phyloP scores from a whole-genome alignment of 75 land plant genomes.

The Picea sitchensis region DNA sequence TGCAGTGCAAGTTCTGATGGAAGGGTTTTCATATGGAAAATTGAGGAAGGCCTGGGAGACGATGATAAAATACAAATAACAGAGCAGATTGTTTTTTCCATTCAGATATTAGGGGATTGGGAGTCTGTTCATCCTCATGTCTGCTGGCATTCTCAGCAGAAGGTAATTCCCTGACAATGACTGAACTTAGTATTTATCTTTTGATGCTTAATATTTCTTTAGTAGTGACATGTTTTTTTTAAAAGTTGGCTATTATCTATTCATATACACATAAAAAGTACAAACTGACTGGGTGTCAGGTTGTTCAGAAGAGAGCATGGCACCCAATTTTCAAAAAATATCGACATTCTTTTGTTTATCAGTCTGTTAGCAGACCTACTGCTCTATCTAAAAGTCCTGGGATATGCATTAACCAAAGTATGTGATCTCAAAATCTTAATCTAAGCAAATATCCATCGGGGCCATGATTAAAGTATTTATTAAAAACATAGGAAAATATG shows the following conservation, averaged over 20 bases:
- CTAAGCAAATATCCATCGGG: too few relatives aligned
- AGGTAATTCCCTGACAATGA: slow-evolving; percentile 28
- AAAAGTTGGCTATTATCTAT: too few relatives aligned
- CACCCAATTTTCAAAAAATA: neutral
- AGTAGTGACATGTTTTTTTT: neutral
- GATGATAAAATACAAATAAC: slow-evolving; percentile 72
- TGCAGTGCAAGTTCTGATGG: slow-evolving; percentile 85
- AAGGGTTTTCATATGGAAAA: slow-evolving; percentile 76
- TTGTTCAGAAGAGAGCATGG: neutral
- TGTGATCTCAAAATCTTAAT: too few relatives aligned
- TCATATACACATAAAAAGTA: too few relatives aligned
- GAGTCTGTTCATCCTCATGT: slow-evolving; percentile 74
- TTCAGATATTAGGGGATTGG: slow-evolving; percentile 67
- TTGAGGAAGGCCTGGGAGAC: slow-evolving; percentile 79
- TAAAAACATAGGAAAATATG: too few relatives aligned
- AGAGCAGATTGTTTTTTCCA: slow-evolving; percentile 63
- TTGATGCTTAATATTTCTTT: neutral
- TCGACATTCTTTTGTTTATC: too few relatives aligned
- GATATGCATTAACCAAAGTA: too few relatives aligned
- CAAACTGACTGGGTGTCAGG: too few relatives aligned
- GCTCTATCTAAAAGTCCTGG: too few relatives aligned
- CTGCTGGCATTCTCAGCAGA: slow-evolving; percentile 86
- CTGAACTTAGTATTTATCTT: neutral
- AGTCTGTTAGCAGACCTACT: too few relatives aligned
- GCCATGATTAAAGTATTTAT: too few relatives aligned